phyloP scores from a whole-genome alignment of 179 eudicot genomes.

The Vitellaria paradoxa region DNA sequence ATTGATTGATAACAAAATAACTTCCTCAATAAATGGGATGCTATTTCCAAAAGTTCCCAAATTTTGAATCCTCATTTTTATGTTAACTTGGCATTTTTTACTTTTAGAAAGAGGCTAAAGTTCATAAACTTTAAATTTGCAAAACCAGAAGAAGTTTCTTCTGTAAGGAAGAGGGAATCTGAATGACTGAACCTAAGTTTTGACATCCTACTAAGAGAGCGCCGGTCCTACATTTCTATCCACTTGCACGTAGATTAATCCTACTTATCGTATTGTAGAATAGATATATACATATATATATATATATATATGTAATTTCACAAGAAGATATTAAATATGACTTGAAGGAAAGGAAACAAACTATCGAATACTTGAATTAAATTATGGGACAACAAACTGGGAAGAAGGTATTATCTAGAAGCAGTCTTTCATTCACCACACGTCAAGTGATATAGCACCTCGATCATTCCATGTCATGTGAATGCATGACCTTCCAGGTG shows the following conservation, averaged over 20 bases:
- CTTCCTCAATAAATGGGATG: not conserved
- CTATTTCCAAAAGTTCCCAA: not conserved
- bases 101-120: not conserved
- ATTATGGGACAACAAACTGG: too few relatives aligned
- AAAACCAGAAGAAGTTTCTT: not conserved
- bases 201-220: not conserved
- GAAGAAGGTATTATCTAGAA: not conserved
- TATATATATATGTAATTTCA: too few relatives aligned
- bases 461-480: conserved; percentile 94
- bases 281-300: too few relatives aligned
- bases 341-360: too few relatives aligned
- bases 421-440: conserved; percentile 24
- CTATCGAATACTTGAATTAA: too few relatives aligned
- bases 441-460: conserved; percentile 97
- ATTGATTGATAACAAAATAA: not conserved
- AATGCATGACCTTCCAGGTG: conserved; percentile 83
- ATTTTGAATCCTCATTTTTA: not conserved
- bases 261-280: too few relatives aligned
- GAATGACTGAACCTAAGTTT: not conserved
- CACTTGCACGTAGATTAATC: not conserved
- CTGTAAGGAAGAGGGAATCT: not conserved
- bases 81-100: not conserved
- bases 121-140: not conserved
- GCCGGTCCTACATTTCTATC: not conserved
- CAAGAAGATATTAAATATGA: too few relatives aligned